Conservation (phyloP, 352 stramenopile genomes). For the Pythium grandisporangium region DNA sequence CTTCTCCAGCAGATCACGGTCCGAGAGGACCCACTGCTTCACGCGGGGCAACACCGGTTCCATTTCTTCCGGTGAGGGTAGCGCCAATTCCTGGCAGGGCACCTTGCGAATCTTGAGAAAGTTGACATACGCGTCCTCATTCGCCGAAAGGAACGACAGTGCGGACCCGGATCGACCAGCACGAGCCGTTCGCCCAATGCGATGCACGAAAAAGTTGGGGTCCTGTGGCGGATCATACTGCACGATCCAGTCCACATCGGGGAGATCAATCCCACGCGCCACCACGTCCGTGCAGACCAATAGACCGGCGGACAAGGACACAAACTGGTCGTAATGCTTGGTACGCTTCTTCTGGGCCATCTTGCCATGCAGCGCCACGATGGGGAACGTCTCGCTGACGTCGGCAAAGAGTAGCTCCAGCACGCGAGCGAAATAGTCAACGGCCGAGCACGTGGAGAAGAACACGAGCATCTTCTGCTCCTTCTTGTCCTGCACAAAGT, state of each 20-base stretch:
- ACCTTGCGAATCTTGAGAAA: slow-evolving; percentile 94
- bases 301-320: slow-evolving; percentile 47
- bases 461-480: slow-evolving; percentile 96
- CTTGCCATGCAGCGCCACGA: slow-evolving; percentile 90
- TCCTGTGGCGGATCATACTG: slow-evolving; percentile 97
- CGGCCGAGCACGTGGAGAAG: slow-evolving; percentile 97
- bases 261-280: slow-evolving; percentile 96
- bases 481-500: slow-evolving; percentile 90
- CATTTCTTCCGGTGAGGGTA: slow-evolving; percentile 51
- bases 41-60: slow-evolving; percentile 87
- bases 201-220: slow-evolving; percentile 98
- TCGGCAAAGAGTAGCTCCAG: slow-evolving; percentile 72
- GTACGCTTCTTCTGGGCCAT: slow-evolving; percentile 89
- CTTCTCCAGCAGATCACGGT: slow-evolving; percentile 97
- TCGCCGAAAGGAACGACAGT: slow-evolving; percentile 93
- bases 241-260: slow-evolving; percentile 98
- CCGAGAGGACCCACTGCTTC: slow-evolving; percentile 80
- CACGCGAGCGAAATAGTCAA: slow-evolving; percentile 97
- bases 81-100: slow-evolving; percentile 74
- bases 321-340: slow-evolving; percentile 69
- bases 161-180: slow-evolving; percentile 90
- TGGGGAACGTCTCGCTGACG: slow-evolving; percentile 18
- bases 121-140: slow-evolving; percentile 97
- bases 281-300: slow-evolving; percentile 99
- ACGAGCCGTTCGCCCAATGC: slow-evolving; percentile 95